Evolutionary conservation across 139 green algal genomes (phyloP).

Genomic region (Coelastrella sp.): DNA sequence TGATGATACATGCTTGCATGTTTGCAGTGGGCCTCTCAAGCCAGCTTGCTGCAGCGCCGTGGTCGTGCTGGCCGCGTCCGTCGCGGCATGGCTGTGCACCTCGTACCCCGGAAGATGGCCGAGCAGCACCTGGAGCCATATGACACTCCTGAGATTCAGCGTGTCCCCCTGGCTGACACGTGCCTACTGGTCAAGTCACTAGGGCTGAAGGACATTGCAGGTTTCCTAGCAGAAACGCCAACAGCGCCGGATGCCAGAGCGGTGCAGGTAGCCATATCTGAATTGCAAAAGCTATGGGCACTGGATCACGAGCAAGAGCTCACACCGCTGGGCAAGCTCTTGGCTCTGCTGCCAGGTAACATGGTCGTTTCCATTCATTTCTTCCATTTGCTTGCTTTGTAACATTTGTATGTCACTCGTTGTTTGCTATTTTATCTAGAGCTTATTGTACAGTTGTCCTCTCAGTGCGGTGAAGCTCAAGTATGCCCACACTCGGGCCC

Average conservation of each 20-base stretch:
- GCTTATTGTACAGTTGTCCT: too few species aligned
- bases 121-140: slow-evolving; percentile 23
- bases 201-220: neutral
- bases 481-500: too few species aligned
- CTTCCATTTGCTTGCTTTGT: too few species aligned
- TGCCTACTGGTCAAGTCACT: slow-evolving; percentile 24
- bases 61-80: slow-evolving; percentile 62
- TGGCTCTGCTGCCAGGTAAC: slow-evolving; percentile 33
- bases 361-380: too few species aligned
- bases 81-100: slow-evolving; percentile 51
- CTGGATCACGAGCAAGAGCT: slow-evolving; percentile 26
- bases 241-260: neutral
- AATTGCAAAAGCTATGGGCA: neutral
- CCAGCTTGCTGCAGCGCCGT: slow-evolving; percentile 54
- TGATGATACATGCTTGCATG: too few species aligned
- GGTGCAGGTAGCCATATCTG: neutral
- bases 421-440: too few species aligned
- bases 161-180: slow-evolving; percentile 13
- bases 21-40: slow-evolving; percentile 54
- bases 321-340: slow-evolving; percentile 14
- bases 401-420: too few species aligned
- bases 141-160: slow-evolving; percentile 1
- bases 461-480: too few species aligned
- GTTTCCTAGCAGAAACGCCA: neutral
- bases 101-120: slow-evolving; percentile 48